Conservation (phyloP, 768 basidiomycete species). For the Tricholoma matsutake region DNA sequence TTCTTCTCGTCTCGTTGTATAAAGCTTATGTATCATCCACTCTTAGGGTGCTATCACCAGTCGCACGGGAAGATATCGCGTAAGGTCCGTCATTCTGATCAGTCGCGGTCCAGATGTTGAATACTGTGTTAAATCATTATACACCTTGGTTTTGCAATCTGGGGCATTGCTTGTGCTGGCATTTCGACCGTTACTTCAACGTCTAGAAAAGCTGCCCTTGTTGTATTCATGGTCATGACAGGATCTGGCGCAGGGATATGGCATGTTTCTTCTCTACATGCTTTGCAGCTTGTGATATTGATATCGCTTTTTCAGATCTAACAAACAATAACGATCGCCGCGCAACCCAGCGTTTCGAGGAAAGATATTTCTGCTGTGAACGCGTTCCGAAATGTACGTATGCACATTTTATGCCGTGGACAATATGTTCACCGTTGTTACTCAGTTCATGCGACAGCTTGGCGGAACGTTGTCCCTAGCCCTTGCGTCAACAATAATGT, state of each 20-base stretch:
- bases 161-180: conserved; percentile 68
- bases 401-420: background rate
- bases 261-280: conserved; percentile 17
- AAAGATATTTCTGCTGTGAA: conserved; percentile 1
- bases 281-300: background rate
- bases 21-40: background rate
- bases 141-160: conserved; percentile 60
- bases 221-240: conserved; percentile 58
- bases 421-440: background rate
- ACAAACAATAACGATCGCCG: conserved; percentile 47
- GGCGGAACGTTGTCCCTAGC: conserved; percentile 71
- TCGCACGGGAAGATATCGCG: conserved; percentile 61
- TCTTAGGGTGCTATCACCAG: conserved; percentile 58
- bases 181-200: conserved; percentile 57
- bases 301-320: conserved; percentile 35
- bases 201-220: conserved; percentile 47
- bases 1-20: background rate
- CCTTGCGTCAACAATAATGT: conserved; percentile 58
- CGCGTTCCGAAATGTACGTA: background rate
- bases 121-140: conserved; percentile 44
- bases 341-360: background rate
- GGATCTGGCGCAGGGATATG: conserved; percentile 62
- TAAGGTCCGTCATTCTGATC: conserved; percentile 19
- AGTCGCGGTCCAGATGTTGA: background rate
- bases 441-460: conserved; percentile 61